phyloP scores from a whole-genome alignment of 1,284 basidiomycete genomes.

The Marasmius tenuissimus region DNA sequence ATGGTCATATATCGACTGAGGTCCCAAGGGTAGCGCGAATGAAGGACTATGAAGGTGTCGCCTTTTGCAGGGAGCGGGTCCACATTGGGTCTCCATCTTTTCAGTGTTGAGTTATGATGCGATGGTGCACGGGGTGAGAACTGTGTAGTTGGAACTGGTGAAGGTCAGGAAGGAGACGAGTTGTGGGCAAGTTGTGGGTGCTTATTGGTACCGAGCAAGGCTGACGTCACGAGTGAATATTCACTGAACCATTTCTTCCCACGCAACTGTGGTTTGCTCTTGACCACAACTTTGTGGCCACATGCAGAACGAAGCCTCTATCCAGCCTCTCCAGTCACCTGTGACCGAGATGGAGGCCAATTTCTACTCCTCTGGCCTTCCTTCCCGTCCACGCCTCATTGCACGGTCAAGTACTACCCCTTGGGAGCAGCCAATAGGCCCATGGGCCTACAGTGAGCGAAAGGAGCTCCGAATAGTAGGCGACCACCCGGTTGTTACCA shows the following conservation, averaged over 20 bases:
- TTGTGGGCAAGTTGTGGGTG: neutral
- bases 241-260: too few relatives aligned
- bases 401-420: constrained; percentile 25
- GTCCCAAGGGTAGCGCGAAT: neutral
- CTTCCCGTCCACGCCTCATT: constrained; percentile 22
- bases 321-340: too few relatives aligned
- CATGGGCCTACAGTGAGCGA: constrained; percentile 23
- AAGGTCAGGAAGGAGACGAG: too few relatives aligned
- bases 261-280: too few relatives aligned
- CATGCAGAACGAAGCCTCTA: too few relatives aligned
- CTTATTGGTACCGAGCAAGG: neutral
- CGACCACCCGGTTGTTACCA: constrained; percentile 16
- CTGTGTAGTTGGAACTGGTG: too few relatives aligned
- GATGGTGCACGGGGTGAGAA: too few relatives aligned
- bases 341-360: neutral
- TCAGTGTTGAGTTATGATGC: too few relatives aligned
- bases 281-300: neutral
- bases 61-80: neutral
- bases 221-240: too few relatives aligned
- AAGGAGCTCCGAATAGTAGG: constrained; percentile 23
- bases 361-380: constrained; percentile 21
- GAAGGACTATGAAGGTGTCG: neutral
- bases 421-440: constrained; percentile 25
- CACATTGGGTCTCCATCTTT: too few relatives aligned
- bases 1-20: constrained; percentile 23